A percentile compares a stretch with the other conserved stretches of the same genome.
Conservation (phyloP, 2,329 filamentous ascomycete species). For the Pyricularia pennisetigena region DNA sequence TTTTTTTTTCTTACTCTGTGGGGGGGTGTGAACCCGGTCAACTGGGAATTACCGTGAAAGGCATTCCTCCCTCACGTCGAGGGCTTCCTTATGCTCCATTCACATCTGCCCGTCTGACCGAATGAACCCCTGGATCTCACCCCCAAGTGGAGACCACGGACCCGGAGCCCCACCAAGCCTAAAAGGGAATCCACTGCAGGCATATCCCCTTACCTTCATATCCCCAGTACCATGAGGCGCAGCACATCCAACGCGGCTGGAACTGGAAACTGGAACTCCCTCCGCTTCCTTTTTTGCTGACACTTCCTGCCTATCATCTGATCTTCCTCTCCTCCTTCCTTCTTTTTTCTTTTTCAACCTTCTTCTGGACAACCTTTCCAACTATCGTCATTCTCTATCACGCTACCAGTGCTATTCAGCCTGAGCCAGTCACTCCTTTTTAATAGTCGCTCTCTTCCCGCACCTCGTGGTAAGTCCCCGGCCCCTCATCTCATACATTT, state of each 20-base stretch:
- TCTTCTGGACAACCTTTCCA: background rate
- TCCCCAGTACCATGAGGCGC: background rate
- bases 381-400: constrained; percentile 7
- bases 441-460: constrained; percentile 7
- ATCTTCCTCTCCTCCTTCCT: constrained; percentile 1
- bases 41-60: background rate
- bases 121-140: background rate
- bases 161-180: background rate
- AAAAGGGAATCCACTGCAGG: background rate
- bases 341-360: constrained; percentile 3
- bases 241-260: background rate
- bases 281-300: constrained; percentile 5
- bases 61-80: background rate
- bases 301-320: background rate
- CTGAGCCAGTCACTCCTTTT: constrained; percentile 4
- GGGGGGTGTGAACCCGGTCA: background rate
- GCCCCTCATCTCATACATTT: background rate
- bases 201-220: background rate
- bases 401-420: constrained; percentile 2
- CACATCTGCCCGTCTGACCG: background rate
- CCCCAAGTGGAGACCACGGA: background rate
- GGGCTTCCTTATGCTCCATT: background rate
- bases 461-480: constrained; percentile 1
- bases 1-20: background rate
- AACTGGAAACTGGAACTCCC: background rate